A percentile compares a stretch with the other conserved stretches of the same genome.
phyloP scores from a whole-genome alignment of 2,329 filamentous ascomycete species.

The Byssothecium circinans region DNA sequence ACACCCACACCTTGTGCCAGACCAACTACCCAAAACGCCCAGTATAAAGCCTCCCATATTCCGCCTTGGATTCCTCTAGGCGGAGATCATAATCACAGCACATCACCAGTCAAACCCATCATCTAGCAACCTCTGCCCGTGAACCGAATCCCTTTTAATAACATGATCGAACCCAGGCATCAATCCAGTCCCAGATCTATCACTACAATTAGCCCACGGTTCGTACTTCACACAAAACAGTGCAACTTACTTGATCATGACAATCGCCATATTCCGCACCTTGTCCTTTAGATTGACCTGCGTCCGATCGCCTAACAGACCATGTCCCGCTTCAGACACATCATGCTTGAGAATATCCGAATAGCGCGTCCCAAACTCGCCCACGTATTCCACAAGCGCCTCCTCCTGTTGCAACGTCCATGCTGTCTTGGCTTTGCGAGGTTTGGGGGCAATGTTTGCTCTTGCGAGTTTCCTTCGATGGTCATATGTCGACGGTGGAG shows the following conservation, averaged over 20 bases:
- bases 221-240: not conserved
- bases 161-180: conserved; percentile 32
- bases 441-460: conserved; percentile 12
- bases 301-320: conserved; percentile 41
- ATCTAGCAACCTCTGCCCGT: conserved; percentile 21
- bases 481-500: conserved; percentile 19
- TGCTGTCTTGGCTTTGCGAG: conserved; percentile 19
- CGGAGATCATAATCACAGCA: not conserved
- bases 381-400: conserved; percentile 54
- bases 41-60: not conserved
- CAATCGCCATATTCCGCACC: conserved; percentile 44
- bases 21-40: not conserved
- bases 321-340: conserved; percentile 8
- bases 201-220: not conserved
- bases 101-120: conserved; percentile 24
- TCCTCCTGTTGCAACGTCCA: conserved; percentile 41
- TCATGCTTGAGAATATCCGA: conserved; percentile 46
- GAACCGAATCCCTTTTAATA: conserved; percentile 15
- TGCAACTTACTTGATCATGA: conserved; percentile 43
- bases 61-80: not conserved
- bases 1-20: not conserved
- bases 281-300: conserved; percentile 58
- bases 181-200: conserved; percentile 34
- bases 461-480: conserved; percentile 21
- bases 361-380: conserved; percentile 50